These are phyloP conservation scores for Penicillium samsonianum DNA, from an alignment of 495 filamentous ascomycete species.

Conservation along the genomic window DNA sequence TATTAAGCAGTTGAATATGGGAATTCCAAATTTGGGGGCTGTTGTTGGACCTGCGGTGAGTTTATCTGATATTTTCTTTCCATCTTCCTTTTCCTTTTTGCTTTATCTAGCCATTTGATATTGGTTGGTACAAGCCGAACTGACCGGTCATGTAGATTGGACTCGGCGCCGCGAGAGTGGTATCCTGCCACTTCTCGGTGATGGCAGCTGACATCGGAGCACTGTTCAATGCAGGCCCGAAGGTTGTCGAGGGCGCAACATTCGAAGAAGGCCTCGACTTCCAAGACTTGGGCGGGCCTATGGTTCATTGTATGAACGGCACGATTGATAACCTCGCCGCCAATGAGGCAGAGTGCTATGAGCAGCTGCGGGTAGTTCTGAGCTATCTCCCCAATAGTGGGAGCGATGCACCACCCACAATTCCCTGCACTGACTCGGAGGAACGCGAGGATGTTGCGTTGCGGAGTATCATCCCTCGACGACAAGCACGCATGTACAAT, in stretches of 20 bases:
- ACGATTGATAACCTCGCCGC: constrained; percentile 65
- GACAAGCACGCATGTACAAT: constrained; percentile 61
- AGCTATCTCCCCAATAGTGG: constrained; percentile 59
- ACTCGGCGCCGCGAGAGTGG: constrained; percentile 61
- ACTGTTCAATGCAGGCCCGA: constrained; percentile 64
- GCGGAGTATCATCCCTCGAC: constrained; percentile 57
- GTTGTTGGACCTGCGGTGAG: constrained; percentile 59
- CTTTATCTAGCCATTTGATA: neutral
- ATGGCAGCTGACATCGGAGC: constrained; percentile 64
- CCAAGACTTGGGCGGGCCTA: constrained; percentile 55
- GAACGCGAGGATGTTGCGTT: constrained; percentile 49
- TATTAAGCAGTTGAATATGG: constrained; percentile 59
- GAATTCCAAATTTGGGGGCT: constrained; percentile 63
- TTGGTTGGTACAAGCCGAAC: neutral
- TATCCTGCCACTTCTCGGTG: constrained; percentile 63
- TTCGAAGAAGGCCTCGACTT: constrained; percentile 61
- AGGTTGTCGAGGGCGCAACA: constrained; percentile 61
- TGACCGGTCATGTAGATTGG: constrained; percentile 46
- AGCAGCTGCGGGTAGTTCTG: constrained; percentile 58
- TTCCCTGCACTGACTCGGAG: constrained; percentile 48
- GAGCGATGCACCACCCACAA: constrained; percentile 50
- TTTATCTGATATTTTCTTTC: neutral
- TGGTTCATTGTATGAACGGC: constrained; percentile 64
- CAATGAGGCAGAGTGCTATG: constrained; percentile 60
- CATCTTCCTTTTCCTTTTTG: too few relatives aligned